phyloP scores from a whole-genome alignment of 768 basidiomycete genomes.

The Psilocybe sp. region DNA sequence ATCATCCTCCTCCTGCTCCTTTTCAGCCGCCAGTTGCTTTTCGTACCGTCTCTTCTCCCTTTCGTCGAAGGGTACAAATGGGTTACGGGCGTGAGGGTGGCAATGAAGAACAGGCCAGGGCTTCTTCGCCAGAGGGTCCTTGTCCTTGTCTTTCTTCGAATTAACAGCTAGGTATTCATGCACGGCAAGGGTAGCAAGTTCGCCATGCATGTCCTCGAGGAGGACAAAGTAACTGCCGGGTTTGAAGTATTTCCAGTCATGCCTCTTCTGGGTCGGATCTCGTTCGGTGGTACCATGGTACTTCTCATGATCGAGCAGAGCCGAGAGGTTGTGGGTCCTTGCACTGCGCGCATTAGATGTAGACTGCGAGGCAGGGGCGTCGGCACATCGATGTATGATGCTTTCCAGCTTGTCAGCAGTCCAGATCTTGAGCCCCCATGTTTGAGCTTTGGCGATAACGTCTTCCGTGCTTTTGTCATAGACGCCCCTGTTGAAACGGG shows the following conservation, averaged over 20 bases:
- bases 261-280: constrained; percentile 84
- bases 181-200: constrained; percentile 79
- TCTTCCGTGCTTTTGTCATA: constrained; percentile 33
- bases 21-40: constrained; percentile 46
- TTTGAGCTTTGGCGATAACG: constrained; percentile 62
- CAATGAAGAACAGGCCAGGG: constrained; percentile 86
- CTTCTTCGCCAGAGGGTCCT: constrained; percentile 36
- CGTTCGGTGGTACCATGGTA: constrained; percentile 88
- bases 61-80: constrained; percentile 75
- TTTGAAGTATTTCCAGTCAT: constrained; percentile 86
- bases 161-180: constrained; percentile 68
- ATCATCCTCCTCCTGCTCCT: constrained; percentile 39
- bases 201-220: constrained; percentile 85
- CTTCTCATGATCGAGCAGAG: constrained; percentile 76
- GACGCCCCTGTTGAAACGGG: constrained; percentile 20
- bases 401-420: constrained; percentile 65
- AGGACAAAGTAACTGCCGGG: constrained; percentile 76
- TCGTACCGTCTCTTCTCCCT: constrained; percentile 69
- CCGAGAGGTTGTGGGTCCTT: constrained; percentile 48
- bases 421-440: constrained; percentile 88
- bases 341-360: constrained; percentile 22
- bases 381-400: constrained; percentile 65
- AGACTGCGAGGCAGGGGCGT: constrained; percentile 23
- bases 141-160: constrained; percentile 43
- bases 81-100: constrained; percentile 69